A percentile compares a stretch with the other conserved stretches of the same genome.
Evolutionary conservation across 2,329 filamentous ascomycete genomes (phyloP).

Genomic region (Nannizziopsis barbatae): DNA sequence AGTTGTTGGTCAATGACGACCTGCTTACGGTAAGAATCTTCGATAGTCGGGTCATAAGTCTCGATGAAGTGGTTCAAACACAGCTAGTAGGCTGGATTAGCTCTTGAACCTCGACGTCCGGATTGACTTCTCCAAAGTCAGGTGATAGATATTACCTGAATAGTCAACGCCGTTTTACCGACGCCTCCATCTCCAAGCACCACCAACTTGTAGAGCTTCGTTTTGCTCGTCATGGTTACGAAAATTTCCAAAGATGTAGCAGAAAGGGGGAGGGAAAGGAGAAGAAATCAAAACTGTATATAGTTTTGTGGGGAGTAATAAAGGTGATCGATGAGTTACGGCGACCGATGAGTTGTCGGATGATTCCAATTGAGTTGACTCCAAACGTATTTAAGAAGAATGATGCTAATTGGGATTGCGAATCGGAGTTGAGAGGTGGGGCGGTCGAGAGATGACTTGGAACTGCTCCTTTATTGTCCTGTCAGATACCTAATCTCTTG

Average conservation of each 20-base stretch:
- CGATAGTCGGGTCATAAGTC: constrained; percentile 77
- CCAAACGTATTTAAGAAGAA: neutral
- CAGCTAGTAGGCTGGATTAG: constrained; percentile 44
- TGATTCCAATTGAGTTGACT: too few species aligned
- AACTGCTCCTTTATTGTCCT: too few species aligned
- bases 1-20: constrained; percentile 79
- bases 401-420: neutral
- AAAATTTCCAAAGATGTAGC: neutral
- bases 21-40: constrained; percentile 79
- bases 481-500: too few species aligned
- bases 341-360: neutral
- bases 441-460: neutral
- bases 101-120: constrained; percentile 1
- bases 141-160: constrained; percentile 46
- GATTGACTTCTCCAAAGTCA: neutral
- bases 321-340: neutral
- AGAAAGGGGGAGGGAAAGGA: too few species aligned
- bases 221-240: constrained; percentile 69
- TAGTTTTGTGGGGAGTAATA: neutral
- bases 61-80: constrained; percentile 97
- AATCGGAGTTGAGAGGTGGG: too few species aligned
- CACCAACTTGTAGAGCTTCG: constrained; percentile 88
- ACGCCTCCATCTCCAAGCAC: constrained; percentile 90
- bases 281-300: too few species aligned
- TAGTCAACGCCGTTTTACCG: constrained; percentile 86